Conservation (phyloP, 768 basidiomycete species). For the Inosperma sp. region DNA sequence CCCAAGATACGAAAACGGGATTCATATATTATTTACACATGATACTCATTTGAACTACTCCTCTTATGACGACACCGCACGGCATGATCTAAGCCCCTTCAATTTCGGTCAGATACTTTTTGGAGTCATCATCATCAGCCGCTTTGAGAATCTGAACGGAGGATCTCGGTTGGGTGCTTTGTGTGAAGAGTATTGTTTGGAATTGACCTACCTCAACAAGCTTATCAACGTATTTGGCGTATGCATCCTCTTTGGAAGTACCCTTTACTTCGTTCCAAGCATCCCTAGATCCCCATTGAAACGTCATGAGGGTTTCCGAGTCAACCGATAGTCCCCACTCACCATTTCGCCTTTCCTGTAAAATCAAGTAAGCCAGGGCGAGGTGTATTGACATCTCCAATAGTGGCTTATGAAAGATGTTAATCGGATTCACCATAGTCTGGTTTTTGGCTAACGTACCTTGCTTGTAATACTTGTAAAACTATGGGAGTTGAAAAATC, state of each 20-base stretch:
- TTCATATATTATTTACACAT: no score
- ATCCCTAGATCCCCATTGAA: slow-evolving; percentile 49
- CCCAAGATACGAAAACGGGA: no score
- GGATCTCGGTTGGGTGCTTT: not conserved
- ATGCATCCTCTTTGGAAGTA: slow-evolving; percentile 64
- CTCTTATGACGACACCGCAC: not conserved
- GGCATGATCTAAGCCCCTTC: slow-evolving; percentile 40
- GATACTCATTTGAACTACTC: no score
- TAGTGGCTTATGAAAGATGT: slow-evolving; percentile 44
- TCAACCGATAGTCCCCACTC: slow-evolving; percentile 10
- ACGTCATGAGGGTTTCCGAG: slow-evolving; percentile 2
- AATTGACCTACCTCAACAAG: slow-evolving; percentile 54
- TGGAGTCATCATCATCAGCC: slow-evolving; percentile 46
- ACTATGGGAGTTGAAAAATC: slow-evolving; percentile 43
- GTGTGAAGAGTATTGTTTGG: not conserved
- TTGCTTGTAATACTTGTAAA: slow-evolving; percentile 94
- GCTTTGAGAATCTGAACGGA: slow-evolving; percentile 51
- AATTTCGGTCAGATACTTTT: slow-evolving; percentile 56
- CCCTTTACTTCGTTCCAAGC: slow-evolving; percentile 82
- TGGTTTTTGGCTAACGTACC: slow-evolving; percentile 39
- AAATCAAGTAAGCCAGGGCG: slow-evolving; percentile 82
- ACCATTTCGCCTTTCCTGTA: slow-evolving; percentile 89
- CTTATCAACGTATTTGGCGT: slow-evolving; percentile 67
- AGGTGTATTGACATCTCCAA: slow-evolving; percentile 64
- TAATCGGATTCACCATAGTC: slow-evolving; percentile 4